Evolutionary conservation across 1,284 basidiomycete genomes (phyloP), one percentile per base, ranked within the genome.

Genomic region (Tremellales sp.): DNA sequence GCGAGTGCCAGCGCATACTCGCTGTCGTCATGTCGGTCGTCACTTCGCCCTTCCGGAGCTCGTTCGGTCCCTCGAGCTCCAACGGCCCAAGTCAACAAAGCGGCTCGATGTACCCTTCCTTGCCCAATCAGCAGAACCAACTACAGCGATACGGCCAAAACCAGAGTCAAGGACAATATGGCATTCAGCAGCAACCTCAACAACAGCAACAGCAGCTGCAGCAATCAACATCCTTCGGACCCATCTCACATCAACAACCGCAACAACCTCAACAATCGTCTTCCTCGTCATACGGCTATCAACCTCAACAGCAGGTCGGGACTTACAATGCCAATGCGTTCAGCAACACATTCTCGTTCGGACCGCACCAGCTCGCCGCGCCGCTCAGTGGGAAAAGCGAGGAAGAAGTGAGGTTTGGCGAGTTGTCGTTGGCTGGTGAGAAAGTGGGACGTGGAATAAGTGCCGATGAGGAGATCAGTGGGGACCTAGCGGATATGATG

Each of bases 391-490:
- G 29, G 15, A 31, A 31, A 15, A 40, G 41, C 11, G 61, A 60
- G 53, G 65, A 68, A 44, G 67, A 71, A 49, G 68, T 68, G 56
- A 54, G 29, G 15, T 8, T 31, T 51, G 68, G 68, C 12, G 65
- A 68, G 0, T 45, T 73, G 17, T 53, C 58, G 2, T 52, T 66
- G 13, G 66, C 70, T 15, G 57, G 62, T 40, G 51, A 50, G 5
- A 69, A 68, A 53, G 57, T 72, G 7, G 65, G 63, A 25, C 60
- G 68, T 42, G 62, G 55, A 1, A 46, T 70, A 29, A 48, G 48
- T 1, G 56, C 52, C 11, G 70, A 72, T 57, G 54, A 60, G 29
- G 65, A 70, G 51, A 67, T 70, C 19, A 67, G 67, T 40, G 57
- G 58, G 25, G 68, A 70, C 51, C 39, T 73, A 7, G 62, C 49